phyloP scores from a whole-genome alignment of 2,329 filamentous ascomycete species.

The Trichoderma aggressivum region DNA sequence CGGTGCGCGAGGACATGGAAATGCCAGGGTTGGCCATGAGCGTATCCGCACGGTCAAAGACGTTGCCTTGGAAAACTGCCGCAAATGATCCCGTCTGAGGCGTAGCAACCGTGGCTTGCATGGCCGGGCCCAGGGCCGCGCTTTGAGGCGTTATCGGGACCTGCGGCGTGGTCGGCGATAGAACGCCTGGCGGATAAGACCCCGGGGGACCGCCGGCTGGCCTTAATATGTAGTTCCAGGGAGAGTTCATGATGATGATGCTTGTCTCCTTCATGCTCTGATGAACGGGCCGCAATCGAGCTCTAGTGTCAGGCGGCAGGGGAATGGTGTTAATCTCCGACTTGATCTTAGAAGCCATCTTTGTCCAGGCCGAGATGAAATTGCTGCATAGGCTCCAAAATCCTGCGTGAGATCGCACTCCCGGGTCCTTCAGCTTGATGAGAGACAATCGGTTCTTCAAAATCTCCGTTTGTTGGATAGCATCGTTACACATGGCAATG shows the following conservation, averaged over 20 bases:
- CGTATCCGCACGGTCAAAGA: conserved; percentile 59
- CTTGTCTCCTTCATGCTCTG: conserved; percentile 77
- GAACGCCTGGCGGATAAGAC: conserved; percentile 3
- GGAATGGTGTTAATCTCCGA: conserved; percentile 49
- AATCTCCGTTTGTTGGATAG: conserved; percentile 69
- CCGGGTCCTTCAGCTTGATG: conserved; percentile 83
- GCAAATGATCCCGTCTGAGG: conserved; percentile 57
- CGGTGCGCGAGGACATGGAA: conserved; percentile 53
- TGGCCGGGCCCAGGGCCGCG: conserved; percentile 82
- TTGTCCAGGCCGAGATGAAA: conserved; percentile 68
- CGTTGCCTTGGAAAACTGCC: conserved; percentile 52
- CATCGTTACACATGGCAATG: conserved; percentile 66
- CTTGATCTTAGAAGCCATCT: conserved; percentile 61
- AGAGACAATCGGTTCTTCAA: conserved; percentile 69
- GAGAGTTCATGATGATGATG: conserved; percentile 62
- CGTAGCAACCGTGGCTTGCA: conserved; percentile 82
- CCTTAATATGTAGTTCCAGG: conserved; percentile 49
- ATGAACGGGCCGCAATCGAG: conserved; percentile 75
- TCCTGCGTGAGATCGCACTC: conserved; percentile 59
- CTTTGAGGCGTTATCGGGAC: conserved; percentile 82
- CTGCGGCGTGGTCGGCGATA: conserved; percentile 24
- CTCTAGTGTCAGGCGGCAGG: conserved; percentile 64
- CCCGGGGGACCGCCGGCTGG: conserved; percentile 9
- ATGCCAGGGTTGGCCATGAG: conserved; percentile 57
- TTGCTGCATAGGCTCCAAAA: conserved; percentile 72